phyloP scores from a whole-genome alignment of 2,329 filamentous ascomycete genomes.

The Mariannaea elegans region DNA sequence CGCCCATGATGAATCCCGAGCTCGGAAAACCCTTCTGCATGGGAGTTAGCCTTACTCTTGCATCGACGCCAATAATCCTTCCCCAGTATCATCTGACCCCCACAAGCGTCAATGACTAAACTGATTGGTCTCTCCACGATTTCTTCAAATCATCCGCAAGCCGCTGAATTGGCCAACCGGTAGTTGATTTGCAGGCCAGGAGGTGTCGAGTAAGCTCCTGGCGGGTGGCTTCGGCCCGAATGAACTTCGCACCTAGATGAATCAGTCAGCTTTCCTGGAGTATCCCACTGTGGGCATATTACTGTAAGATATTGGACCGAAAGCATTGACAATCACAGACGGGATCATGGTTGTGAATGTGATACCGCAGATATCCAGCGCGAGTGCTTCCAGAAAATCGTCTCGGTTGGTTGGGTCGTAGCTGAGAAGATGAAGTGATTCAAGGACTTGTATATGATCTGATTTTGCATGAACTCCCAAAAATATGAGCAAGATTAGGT shows the following conservation, averaged over 20 bases:
- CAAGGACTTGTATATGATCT: constrained; percentile 10
- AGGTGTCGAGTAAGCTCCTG: constrained; percentile 46
- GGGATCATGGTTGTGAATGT: constrained; percentile 54
- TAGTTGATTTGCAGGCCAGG: constrained; percentile 44
- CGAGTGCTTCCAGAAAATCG: constrained; percentile 45
- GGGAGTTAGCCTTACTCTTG: background rate
- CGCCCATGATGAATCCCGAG: constrained; percentile 32
- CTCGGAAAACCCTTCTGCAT: constrained; percentile 37
- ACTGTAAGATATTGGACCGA: constrained; percentile 59
- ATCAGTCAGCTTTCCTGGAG: too few species aligned
- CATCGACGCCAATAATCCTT: background rate
- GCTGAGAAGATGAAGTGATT: background rate
- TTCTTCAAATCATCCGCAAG: constrained; percentile 43
- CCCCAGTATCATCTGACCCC: background rate
- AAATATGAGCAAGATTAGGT: constrained; percentile 47
- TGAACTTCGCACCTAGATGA: constrained; percentile 43
- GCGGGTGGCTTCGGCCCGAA: constrained; percentile 37
- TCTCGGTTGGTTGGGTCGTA: constrained; percentile 9
- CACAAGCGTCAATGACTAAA: background rate
- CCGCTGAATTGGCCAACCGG: constrained; percentile 51
- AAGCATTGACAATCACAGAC: constrained; percentile 56
- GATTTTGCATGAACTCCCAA: constrained; percentile 33
- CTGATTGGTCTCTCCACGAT: constrained; percentile 33
- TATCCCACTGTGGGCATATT: constrained; percentile 20
- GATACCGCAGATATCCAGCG: constrained; percentile 53